Conservation (phyloP, 139 green algal genomes). For the Desmodesmus armatus region DNA sequence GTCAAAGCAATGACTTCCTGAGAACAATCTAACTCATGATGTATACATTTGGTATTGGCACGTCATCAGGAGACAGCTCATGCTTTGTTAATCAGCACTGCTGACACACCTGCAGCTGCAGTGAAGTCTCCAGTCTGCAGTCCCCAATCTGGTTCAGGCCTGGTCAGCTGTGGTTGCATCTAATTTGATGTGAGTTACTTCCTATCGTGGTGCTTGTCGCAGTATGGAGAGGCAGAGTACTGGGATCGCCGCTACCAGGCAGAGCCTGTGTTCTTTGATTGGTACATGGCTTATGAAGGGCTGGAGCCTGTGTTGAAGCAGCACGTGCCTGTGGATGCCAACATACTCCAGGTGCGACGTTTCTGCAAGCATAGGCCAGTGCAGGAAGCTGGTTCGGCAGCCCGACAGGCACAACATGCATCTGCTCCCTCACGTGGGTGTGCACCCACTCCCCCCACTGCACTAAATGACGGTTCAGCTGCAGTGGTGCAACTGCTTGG, state of each 20-base stretch:
- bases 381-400: too few species aligned
- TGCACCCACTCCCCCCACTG: not conserved
- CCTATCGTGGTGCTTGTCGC: too few species aligned
- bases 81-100: too few species aligned
- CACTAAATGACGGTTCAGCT: not conserved
- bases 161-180: too few species aligned
- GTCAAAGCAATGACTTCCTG: too few species aligned
- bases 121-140: too few species aligned
- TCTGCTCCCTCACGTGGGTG: not conserved
- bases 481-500: not conserved
- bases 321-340: constrained; percentile 39
- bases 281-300: constrained; percentile 59
- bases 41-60: too few species aligned
- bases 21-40: too few species aligned
- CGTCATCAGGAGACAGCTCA: too few species aligned
- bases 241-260: constrained; percentile 64
- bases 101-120: too few species aligned
- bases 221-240: constrained; percentile 62
- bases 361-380: not conserved
- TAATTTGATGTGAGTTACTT: too few species aligned
- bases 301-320: constrained; percentile 54
- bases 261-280: constrained; percentile 62
- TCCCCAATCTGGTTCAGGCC: too few species aligned
- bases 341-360: constrained; percentile 57
- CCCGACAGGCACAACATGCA: not conserved